A percentile compares a stretch with the other conserved stretches of the same genome.
Conservation (phyloP, 78 protist genomes). For the Dictyostelium brefeldianum region DNA sequence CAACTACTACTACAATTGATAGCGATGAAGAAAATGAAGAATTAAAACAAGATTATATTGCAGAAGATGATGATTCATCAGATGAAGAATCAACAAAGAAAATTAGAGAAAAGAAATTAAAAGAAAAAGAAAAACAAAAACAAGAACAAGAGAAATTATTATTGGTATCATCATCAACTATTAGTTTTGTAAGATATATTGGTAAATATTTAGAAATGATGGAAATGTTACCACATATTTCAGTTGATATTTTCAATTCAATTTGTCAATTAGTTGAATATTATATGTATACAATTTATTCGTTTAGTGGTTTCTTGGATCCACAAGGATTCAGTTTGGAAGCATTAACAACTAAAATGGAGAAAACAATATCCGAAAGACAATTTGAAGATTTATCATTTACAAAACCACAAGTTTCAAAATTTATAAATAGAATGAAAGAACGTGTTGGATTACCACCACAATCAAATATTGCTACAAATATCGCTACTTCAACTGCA, state of each 20-base stretch:
- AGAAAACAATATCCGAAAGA: conserved; percentile 45
- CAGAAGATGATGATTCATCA: conserved; percentile 19
- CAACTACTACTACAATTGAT: not conserved
- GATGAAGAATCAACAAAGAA: not conserved
- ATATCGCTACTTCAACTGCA: not conserved
- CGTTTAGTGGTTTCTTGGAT: conserved; percentile 50
- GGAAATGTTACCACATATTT: conserved; percentile 76
- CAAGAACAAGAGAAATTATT: conserved; percentile 1
- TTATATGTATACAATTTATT: conserved; percentile 76
- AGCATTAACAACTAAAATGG: conserved; percentile 66
- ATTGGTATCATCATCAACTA: conserved; percentile 61
- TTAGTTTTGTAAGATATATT: conserved; percentile 71
- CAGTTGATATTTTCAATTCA: conserved; percentile 55
- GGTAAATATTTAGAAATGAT: conserved; percentile 81
- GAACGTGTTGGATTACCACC: conserved; percentile 59
- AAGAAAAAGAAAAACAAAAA: not conserved
- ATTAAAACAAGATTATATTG: conserved; percentile 49
- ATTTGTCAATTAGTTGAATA: conserved; percentile 79
- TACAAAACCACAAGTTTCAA: conserved; percentile 49
- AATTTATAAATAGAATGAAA: conserved; percentile 43
- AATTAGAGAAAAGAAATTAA: not conserved
- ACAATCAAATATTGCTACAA: not conserved
- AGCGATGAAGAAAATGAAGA: conserved; percentile 64
- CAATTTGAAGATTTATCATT: conserved; percentile 73
- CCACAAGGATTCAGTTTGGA: conserved; percentile 78